These are phyloP conservation scores for Trichosporon inkin DNA, from an alignment of 1,284 basidiomycete species.

Conservation along the genomic window DNA sequence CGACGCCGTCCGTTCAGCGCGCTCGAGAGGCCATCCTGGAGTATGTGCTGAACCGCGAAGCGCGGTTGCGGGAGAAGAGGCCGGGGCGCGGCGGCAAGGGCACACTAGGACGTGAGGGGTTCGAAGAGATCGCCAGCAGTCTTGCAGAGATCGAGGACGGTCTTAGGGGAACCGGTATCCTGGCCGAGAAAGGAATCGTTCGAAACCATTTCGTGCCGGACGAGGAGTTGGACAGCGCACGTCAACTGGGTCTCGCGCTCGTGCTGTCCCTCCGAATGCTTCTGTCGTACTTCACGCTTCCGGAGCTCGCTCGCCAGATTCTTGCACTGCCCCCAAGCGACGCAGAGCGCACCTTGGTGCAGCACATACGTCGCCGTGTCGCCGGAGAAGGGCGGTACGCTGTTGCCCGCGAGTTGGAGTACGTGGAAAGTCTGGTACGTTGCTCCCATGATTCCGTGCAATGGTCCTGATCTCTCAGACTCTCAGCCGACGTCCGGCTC, in stretches of 20 bases:
- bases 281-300: slow-evolving; percentile 45
- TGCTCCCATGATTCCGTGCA: neutral
- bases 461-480: slow-evolving; percentile 21
- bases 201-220: slow-evolving; percentile 11
- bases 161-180: slow-evolving; percentile 25
- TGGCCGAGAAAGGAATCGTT: slow-evolving; percentile 10
- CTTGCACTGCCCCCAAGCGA: slow-evolving; percentile 35
- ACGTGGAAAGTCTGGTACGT: slow-evolving; percentile 42
- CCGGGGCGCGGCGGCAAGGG: slow-evolving; percentile 45
- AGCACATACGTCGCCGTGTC: slow-evolving; percentile 43
- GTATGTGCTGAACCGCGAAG: slow-evolving; percentile 41
- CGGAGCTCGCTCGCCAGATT: slow-evolving; percentile 42
- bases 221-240: slow-evolving; percentile 30
- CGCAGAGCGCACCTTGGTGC: slow-evolving; percentile 45
- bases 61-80: slow-evolving; percentile 39
- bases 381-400: slow-evolving; percentile 45
- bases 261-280: slow-evolving; percentile 47
- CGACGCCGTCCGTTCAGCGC: slow-evolving; percentile 39
- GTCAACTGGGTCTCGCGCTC: slow-evolving; percentile 39
- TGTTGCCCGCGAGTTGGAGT: slow-evolving; percentile 45
- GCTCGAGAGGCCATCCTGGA: slow-evolving; percentile 49
- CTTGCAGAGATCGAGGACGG: slow-evolving; percentile 43
- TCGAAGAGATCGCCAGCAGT: slow-evolving; percentile 43
- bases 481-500: slow-evolving; percentile 35
- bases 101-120: slow-evolving; percentile 40